Evolutionary conservation across 139 green algal genomes (phyloP).

Genomic region (Picochlorum costavermella): DNA sequence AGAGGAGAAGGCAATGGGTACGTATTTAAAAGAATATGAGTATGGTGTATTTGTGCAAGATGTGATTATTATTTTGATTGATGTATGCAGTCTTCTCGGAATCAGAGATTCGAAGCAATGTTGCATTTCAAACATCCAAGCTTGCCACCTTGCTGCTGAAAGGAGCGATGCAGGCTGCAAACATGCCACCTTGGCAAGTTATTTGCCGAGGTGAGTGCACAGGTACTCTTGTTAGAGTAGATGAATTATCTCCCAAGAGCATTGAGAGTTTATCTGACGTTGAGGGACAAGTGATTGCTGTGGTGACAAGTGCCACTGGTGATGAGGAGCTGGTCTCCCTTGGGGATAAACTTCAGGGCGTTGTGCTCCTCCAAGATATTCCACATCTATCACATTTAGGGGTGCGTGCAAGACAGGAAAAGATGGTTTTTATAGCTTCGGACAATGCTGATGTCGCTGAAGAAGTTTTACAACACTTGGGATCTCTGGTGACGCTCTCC

Average conservation of each 20-base stretch:
- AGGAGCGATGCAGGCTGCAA: constrained; percentile 19
- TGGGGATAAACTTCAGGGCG: constrained; percentile 49
- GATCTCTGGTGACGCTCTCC: not conserved
- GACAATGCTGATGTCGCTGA: constrained; percentile 54
- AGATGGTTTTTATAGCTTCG: constrained; percentile 66
- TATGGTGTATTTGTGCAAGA: not conserved
- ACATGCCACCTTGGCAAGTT: constrained; percentile 62
- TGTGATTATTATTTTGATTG: not conserved
- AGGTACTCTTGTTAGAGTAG: constrained; percentile 59
- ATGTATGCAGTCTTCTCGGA: constrained; percentile 68
- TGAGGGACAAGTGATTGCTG: constrained; percentile 41
- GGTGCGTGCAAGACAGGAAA: constrained; percentile 87
- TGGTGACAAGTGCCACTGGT: constrained; percentile 64
- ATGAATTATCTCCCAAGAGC: constrained; percentile 44
- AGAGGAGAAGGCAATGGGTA: constrained; percentile 9
- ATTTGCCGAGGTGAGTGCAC: constrained; percentile 58
- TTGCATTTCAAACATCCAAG: constrained; percentile 87
- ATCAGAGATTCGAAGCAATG: constrained; percentile 70
- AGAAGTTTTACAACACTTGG: constrained; percentile 15
- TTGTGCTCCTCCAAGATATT: constrained; percentile 85
- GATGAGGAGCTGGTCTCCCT: constrained; percentile 88
- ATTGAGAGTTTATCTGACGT: constrained; percentile 26
- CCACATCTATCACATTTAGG: constrained; percentile 92
- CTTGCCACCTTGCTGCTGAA: constrained; percentile 40
- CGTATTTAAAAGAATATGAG: not conserved